A percentile compares a stretch with the other conserved stretches of the same genome.
Evolutionary conservation across 306 rosid species (phyloP).

Genomic region (Quillaja saponaria): DNA sequence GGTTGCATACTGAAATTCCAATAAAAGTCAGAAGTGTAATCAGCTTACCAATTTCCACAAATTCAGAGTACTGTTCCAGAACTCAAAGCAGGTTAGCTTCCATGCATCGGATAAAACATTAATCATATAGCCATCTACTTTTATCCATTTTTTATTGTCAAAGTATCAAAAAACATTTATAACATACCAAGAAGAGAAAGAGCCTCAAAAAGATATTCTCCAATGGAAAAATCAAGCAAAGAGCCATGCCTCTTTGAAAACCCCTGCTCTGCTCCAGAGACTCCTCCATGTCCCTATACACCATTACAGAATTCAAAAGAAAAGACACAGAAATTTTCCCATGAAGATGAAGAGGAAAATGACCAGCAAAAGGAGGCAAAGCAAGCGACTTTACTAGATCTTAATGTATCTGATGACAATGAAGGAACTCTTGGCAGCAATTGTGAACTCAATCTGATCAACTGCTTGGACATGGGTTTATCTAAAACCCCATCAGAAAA

Average conservation of each 20-base stretch:
- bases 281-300: conserved; percentile 54
- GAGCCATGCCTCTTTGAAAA: conserved; percentile 21
- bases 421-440: conserved; percentile 20
- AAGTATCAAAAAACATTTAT: conserved; percentile 10
- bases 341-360: conserved; percentile 45
- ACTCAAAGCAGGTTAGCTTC: conserved; percentile 5
- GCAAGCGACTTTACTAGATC: conserved; percentile 39
- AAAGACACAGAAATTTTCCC: conserved; percentile 32
- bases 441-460: conserved; percentile 55
- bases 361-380: conserved; percentile 28
- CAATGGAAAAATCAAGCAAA: conserved; percentile 44
- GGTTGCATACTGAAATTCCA: conserved; percentile 16
- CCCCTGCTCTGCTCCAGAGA: conserved; percentile 28
- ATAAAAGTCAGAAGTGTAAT: conserved; percentile 32
- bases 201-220: conserved; percentile 10
- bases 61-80: conserved; percentile 17
- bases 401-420: conserved; percentile 30
- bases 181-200: conserved; percentile 19
- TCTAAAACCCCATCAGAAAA: conserved; percentile 23
- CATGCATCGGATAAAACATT: conserved; percentile 39
- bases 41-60: conserved; percentile 9
- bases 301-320: conserved; percentile 49
- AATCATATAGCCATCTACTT: conserved; percentile 32
- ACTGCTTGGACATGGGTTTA: conserved; percentile 45
- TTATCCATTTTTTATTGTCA: conserved; percentile 28